A percentile compares a stretch with the other conserved stretches of the same genome.
Conservation (phyloP, 805 yeast genomes). For the Kodamaea neixiangensis region DNA sequence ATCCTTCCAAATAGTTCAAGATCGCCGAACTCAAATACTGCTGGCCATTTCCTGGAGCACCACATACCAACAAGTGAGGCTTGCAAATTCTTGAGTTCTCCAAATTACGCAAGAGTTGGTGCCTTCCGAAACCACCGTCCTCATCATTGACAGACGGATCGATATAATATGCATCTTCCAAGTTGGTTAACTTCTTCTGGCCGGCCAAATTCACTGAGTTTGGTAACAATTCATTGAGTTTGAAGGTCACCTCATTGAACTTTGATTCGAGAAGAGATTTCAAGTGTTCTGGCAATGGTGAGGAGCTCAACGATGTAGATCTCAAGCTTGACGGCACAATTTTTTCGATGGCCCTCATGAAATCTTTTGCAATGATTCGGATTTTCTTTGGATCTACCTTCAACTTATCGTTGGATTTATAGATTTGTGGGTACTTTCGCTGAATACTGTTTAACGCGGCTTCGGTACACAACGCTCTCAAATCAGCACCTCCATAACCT, state of each 20-base stretch:
- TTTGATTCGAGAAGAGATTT: conserved; percentile 61
- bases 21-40: conserved; percentile 82
- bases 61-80: conserved; percentile 77
- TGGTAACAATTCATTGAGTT: conserved; percentile 64
- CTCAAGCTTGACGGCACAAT: conserved; percentile 93
- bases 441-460: conserved; percentile 93
- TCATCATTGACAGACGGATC: conserved; percentile 56
- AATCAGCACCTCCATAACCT: conserved; percentile 98
- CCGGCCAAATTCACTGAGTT: conserved; percentile 36
- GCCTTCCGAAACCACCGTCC: conserved; percentile 69
- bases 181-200: conserved; percentile 50
- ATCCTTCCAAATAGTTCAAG: conserved; percentile 81
- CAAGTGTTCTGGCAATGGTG: conserved; percentile 77
- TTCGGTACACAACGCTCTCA: conserved; percentile 92
- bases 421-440: conserved; percentile 90
- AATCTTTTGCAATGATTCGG: conserved; percentile 77
- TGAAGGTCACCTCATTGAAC: conserved; percentile 45
- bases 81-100: conserved; percentile 68
- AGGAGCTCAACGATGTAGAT: conserved; percentile 68
- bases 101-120: conserved; percentile 54
- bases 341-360: conserved; percentile 79
- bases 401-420: conserved; percentile 70
- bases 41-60: conserved; percentile 82
- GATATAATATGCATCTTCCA: conserved; percentile 70
- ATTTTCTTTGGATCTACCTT: conserved; percentile 70